Base-by-base conservation (phyloP, 768 basidiomycete species). In the Tulasnella sp. region DNA sequence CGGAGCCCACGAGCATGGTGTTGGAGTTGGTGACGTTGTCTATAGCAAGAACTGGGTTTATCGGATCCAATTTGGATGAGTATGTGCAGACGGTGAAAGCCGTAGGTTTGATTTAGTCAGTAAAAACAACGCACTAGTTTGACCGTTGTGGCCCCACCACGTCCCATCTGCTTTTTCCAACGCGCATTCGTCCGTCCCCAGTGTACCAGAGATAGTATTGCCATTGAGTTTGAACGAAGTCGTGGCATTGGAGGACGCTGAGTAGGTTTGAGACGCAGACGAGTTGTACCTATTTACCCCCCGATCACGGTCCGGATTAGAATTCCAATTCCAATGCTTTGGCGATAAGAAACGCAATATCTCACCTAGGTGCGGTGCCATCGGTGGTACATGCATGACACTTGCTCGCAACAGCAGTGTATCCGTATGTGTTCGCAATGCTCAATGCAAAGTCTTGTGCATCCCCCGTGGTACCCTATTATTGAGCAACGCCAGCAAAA, bases 401-500 rank as follows among this genome's bases (percentile, higher is more conserved):
- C 19, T 21, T 48, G 46, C 46, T 29, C 21, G 41, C 22, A 15
- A 31, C 46, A 12, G n/a, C 19, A 53, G 22, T 24, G 21, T 41
- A 24, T 21, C 54, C 19, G 22, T 48, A 48, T 24, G 60, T 24
- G 57, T 34, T 27, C 31, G 60, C 29, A 59, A 17, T 22, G 48
- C 17, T 31, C 25, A 51, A 45, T 30, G 8, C 12, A 27, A 25
- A 41, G 21, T 8, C 29, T 53, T 31, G 46, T 52, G 15, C 45
- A 59, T 0, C 49, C 63, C 30, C 62, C 62, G 19, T 5, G 19
- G 5, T n/a, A 48, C 46, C 46, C 46, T 48, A 48, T n/a, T n/a
- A n/a, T n/a, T n/a, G n/a, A n/a, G n/a, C n/a, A n/a, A n/a, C n/a
- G n/a, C n/a, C n/a, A n/a, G n/a, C n/a, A n/a, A n/a, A n/a, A n/a